A percentile compares a stretch with the other conserved stretches of the same genome.
These are phyloP conservation scores for Vishniacozyma victoriae DNA, from an alignment of 768 basidiomycete species.

Conservation along the genomic window DNA sequence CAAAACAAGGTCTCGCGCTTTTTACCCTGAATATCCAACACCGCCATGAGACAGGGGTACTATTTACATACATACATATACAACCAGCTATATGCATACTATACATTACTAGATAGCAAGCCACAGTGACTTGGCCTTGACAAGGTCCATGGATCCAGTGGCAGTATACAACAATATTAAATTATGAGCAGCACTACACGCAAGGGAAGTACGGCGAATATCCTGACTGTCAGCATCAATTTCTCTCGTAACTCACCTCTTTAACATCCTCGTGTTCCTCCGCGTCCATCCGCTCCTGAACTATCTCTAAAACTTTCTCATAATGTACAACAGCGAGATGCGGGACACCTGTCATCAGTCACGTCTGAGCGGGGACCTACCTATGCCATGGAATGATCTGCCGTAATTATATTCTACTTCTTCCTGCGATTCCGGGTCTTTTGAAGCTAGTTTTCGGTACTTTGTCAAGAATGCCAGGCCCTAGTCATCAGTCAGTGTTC, in stretches of 20 bases:
- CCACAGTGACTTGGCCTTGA: constrained; percentile 71
- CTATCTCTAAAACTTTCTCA: constrained; percentile 63
- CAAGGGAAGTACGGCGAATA: constrained; percentile 54
- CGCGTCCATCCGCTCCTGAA: constrained; percentile 50
- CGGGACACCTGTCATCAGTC: constrained; percentile 58
- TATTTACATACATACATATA: no score
- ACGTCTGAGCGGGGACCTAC: constrained; percentile 49
- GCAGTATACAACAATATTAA: constrained; percentile 72
- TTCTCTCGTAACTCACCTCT: background rate
- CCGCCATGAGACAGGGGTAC: no score
- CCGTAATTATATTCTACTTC: constrained; percentile 95
- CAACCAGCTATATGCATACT: no score
- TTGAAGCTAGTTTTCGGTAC: constrained; percentile 61
- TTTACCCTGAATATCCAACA: no score
- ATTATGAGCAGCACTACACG: constrained; percentile 80
- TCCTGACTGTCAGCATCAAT: constrained; percentile 7
- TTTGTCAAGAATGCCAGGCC: constrained; percentile 75
- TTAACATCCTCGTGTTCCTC: background rate
- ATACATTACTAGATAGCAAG: constrained; percentile 59
- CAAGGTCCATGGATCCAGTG: constrained; percentile 68
- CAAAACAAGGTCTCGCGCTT: no score
- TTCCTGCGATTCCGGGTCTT: constrained; percentile 28
- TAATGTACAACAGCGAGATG: constrained; percentile 81
- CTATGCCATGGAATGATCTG: constrained; percentile 85
- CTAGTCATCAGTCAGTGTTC: constrained; percentile 49